Percentiles rank a stretch among this genome's conserved stretches.
phyloP scores from a whole-genome alignment of 495 filamentous ascomycete species.

The Lophium mytilinum region DNA sequence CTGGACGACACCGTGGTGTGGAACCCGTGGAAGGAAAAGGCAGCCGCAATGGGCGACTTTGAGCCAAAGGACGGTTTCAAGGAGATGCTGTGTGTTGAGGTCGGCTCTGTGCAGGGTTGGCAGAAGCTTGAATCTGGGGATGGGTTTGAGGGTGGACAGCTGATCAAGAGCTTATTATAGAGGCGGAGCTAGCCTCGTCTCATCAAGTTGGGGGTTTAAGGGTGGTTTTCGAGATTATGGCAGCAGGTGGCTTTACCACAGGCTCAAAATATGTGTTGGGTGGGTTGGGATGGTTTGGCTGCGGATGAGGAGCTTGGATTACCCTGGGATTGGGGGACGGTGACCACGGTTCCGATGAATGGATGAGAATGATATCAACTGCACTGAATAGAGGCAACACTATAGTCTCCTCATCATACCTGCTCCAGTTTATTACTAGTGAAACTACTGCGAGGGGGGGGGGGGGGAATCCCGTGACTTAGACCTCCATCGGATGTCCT shows the following conservation, averaged over 20 bases:
- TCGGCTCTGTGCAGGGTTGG: conserved; percentile 75
- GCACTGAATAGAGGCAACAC: too few relatives aligned
- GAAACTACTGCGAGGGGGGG: too few relatives aligned
- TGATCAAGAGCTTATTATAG: conserved; percentile 43
- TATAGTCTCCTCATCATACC: too few relatives aligned
- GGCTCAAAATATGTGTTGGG: too few relatives aligned
- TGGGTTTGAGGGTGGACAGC: conserved; percentile 82
- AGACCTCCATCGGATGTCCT: too few relatives aligned
- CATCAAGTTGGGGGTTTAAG: not conserved
- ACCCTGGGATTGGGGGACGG: too few relatives aligned
- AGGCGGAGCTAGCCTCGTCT: not conserved
- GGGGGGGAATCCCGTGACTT: too few relatives aligned
- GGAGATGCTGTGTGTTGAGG: conserved; percentile 89
- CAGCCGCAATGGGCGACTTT: conserved; percentile 76
- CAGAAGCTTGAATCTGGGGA: conserved; percentile 77
- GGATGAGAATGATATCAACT: too few relatives aligned
- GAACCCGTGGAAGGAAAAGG: conserved; percentile 92
- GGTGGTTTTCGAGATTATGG: not conserved
- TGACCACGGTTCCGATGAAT: too few relatives aligned
- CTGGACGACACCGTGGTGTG: conserved; percentile 85
- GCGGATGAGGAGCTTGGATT: too few relatives aligned
- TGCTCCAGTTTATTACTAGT: too few relatives aligned
- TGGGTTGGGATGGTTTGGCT: too few relatives aligned
- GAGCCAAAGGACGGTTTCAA: conserved; percentile 79
- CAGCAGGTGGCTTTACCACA: not conserved